phyloP scores from a whole-genome alignment of 345 rosid species.

The Populus tremula region DNA sequence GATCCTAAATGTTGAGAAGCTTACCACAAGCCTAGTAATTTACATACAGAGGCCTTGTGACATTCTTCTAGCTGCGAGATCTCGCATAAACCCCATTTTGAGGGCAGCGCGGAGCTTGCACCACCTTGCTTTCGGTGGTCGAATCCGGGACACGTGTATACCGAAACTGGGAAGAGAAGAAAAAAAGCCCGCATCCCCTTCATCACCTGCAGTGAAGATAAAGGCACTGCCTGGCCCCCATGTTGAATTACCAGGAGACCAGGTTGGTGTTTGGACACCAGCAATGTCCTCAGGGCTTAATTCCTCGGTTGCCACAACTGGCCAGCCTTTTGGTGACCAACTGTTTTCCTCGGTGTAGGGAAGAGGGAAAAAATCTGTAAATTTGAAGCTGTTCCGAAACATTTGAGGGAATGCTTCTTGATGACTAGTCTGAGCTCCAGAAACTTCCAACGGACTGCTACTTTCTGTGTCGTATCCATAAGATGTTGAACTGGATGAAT shows the following conservation, averaged over 20 bases:
- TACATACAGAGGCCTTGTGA: constrained; percentile 25
- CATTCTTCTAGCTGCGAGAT: constrained; percentile 28
- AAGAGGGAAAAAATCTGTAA: constrained; percentile 4
- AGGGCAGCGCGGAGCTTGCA: constrained; percentile 67
- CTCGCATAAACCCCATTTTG: constrained; percentile 29
- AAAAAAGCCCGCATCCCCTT: constrained; percentile 25
- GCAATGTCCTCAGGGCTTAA: constrained; percentile 10
- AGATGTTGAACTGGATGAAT: constrained; percentile 22
- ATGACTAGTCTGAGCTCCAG: constrained; percentile 9
- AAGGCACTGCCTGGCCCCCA: constrained; percentile 33
- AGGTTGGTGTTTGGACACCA: constrained; percentile 30
- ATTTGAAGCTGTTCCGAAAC: constrained; percentile 31
- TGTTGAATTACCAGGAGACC: constrained; percentile 29
- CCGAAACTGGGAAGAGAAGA: constrained; percentile 22
- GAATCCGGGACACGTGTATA: constrained; percentile 22
- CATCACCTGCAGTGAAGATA: constrained; percentile 18
- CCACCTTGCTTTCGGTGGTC: constrained; percentile 57
- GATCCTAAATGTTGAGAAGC: constrained; percentile 21
- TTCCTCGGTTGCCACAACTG: background rate
- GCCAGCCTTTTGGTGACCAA: constrained; percentile 20
- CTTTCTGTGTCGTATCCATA: constrained; percentile 17
- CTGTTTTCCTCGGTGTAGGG: constrained; percentile 10
- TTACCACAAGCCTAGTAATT: constrained; percentile 8
- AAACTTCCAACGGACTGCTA: constrained; percentile 16
- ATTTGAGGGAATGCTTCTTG: constrained; percentile 16